Conservation (phyloP, 352 stramenopile genomes). For the Globisporangium orthogonon region DNA sequence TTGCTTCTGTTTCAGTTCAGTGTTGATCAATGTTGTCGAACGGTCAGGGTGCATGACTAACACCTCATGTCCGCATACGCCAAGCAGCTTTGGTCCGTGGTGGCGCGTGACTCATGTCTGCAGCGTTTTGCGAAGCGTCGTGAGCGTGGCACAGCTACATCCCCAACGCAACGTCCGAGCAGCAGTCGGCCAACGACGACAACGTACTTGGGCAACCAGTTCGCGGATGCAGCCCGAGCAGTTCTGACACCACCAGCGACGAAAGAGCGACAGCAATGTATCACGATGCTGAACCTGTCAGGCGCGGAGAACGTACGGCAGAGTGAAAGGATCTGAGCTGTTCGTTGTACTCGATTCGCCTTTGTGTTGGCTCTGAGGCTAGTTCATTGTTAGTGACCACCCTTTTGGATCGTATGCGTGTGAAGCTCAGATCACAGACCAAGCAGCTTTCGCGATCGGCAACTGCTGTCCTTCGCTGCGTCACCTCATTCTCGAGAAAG, state of each 20-base stretch:
- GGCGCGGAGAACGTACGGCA: constrained; percentile 41
- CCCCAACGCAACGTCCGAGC: not conserved
- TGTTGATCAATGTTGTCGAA: not conserved
- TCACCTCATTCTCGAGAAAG: constrained; percentile 11
- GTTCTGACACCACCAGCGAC: not conserved
- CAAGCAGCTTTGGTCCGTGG: constrained; percentile 53
- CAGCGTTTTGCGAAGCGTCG: constrained; percentile 17
- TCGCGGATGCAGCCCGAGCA: constrained; percentile 2
- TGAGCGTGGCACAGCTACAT: not conserved
- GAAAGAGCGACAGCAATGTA: not conserved
- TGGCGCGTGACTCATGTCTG: constrained; percentile 56
- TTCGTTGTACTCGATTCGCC: no score
- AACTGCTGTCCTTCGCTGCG: constrained; percentile 8
- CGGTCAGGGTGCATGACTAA: no score
- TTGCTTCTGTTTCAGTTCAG: not conserved
- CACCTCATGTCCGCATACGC: not conserved
- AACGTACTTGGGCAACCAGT: constrained; percentile 4
- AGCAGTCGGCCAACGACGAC: not conserved
- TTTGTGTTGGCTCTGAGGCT: not conserved
- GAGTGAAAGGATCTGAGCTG: not conserved
- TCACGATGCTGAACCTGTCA: constrained; percentile 38
- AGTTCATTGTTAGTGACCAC: not conserved
- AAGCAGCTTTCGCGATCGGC: constrained; percentile 11
- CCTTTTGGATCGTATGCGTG: not conserved
- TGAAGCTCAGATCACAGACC: constrained; percentile 15